phyloP scores from a whole-genome alignment of 495 filamentous ascomycete genomes.

The Pseudevernia furfuracea region DNA sequence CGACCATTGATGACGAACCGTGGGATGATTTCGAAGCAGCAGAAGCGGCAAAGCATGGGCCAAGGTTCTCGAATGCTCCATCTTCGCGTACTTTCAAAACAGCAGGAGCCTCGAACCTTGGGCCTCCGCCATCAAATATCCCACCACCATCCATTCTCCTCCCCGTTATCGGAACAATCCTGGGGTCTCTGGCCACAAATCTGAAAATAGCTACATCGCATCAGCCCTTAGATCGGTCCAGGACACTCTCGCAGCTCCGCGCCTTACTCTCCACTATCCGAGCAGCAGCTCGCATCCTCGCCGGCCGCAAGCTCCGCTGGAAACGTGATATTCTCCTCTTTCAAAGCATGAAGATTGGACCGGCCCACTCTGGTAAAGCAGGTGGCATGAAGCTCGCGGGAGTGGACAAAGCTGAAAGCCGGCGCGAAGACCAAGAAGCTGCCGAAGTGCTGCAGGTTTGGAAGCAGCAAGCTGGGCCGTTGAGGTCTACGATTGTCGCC shows the following conservation, averaged over 20 bases:
- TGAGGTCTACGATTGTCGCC: conserved; percentile 29
- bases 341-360: conserved; percentile 80
- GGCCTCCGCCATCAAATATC: conserved; percentile 68
- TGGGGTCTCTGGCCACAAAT: conserved; percentile 40
- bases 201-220: conserved; percentile 8
- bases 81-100: not conserved
- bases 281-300: conserved; percentile 71
- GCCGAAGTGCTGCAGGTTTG: conserved; percentile 68
- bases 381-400: conserved; percentile 85
- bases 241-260: conserved; percentile 28
- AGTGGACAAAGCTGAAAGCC: conserved; percentile 68
- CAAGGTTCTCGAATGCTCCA: not conserved
- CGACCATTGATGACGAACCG: not conserved
- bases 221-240: not conserved
- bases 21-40: conserved; percentile 1
- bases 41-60: not conserved
- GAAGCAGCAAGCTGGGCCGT: conserved; percentile 56
- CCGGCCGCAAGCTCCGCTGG: conserved; percentile 81
- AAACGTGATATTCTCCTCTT: conserved; percentile 77
- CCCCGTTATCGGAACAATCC: conserved; percentile 59
- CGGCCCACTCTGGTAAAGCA: conserved; percentile 51
- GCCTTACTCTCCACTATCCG: conserved; percentile 50
- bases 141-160: conserved; percentile 82
- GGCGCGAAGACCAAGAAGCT: conserved; percentile 81
- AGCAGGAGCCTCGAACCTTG: conserved; percentile 1